phyloP scores from a whole-genome alignment of 2,329 filamentous ascomycete genomes.

The Dactylella cylindrospora region DNA sequence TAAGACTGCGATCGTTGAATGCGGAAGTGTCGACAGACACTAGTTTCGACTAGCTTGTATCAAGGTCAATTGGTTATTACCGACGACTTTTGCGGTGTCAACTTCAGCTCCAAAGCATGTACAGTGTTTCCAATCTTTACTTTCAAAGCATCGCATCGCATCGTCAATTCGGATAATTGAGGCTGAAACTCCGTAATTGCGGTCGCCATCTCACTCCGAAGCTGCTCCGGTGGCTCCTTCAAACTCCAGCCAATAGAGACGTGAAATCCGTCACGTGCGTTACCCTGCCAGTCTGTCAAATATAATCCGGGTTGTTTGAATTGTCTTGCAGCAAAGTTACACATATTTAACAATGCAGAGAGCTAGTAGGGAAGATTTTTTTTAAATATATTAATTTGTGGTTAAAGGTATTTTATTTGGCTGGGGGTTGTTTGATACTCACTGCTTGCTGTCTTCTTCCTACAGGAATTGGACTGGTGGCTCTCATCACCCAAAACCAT shows the following conservation, averaged over 20 bases:
- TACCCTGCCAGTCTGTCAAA: conserved; percentile 45
- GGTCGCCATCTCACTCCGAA: conserved; percentile 52
- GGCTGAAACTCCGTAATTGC: conserved; percentile 45
- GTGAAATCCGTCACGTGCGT: conserved; percentile 66
- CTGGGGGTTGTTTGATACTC: conserved; percentile 50
- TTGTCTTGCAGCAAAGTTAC: conserved; percentile 64
- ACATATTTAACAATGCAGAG: conserved; percentile 64
- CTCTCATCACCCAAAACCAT: conserved; percentile 78
- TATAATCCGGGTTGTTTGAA: conserved; percentile 75
- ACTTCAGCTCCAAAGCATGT: conserved; percentile 44
- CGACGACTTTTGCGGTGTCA: too few relatives aligned
- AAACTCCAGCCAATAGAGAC: conserved; percentile 87
- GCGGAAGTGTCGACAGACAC: too few relatives aligned
- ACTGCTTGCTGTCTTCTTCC: conserved; percentile 48
- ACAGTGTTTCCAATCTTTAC: conserved; percentile 74
- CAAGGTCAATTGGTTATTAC: too few relatives aligned
- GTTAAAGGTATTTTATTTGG: neutral
- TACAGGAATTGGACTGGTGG: conserved; percentile 52
- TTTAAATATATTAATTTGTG: conserved; percentile 23
- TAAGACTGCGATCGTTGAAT: too few relatives aligned
- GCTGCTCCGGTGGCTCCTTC: conserved; percentile 56
- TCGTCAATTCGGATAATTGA: conserved; percentile 53
- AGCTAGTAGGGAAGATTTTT: conserved; percentile 54
- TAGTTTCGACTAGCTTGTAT: too few relatives aligned
- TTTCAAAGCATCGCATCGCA: conserved; percentile 66